Evolutionary conservation across 2,329 filamentous ascomycete genomes (phyloP).

Genomic region (Penicillium concentricum): DNA sequence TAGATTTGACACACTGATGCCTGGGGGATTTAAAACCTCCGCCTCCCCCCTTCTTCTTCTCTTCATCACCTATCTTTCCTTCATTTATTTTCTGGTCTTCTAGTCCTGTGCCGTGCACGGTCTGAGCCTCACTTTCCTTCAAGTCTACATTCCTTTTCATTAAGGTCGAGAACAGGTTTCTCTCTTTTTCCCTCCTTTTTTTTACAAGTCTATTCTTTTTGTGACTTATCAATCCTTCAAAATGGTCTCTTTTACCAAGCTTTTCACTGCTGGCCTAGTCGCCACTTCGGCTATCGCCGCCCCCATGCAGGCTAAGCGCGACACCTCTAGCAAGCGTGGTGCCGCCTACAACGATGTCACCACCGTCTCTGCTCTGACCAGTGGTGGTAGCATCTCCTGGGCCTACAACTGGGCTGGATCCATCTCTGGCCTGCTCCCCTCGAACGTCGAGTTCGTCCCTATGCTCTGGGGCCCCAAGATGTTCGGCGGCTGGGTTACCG

Average conservation of each 20-base stretch:
- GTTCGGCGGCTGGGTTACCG: constrained; percentile 36
- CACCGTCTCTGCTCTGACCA: constrained; percentile 33
- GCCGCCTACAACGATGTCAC: constrained; percentile 42
- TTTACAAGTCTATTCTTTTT: constrained; percentile 5
- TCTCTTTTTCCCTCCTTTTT: constrained; percentile 20
- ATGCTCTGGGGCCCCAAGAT: constrained; percentile 46
- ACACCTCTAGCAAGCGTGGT: constrained; percentile 28
- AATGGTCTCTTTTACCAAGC: constrained; percentile 41
- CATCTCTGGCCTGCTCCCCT: constrained; percentile 30
- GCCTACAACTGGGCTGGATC: constrained; percentile 47
- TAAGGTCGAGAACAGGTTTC: constrained; percentile 24
- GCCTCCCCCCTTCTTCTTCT: constrained; percentile 7
- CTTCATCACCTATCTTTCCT: constrained; percentile 12
- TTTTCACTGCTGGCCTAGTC: constrained; percentile 35
- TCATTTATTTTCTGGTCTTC: constrained; percentile 15
- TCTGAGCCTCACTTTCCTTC: constrained; percentile 29
- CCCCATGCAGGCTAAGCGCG: constrained; percentile 29
- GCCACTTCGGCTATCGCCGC: constrained; percentile 35
- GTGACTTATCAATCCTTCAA: constrained; percentile 14
- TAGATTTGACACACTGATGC: constrained; percentile 8
- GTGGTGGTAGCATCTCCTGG: constrained; percentile 37
- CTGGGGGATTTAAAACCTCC: constrained; percentile 6
- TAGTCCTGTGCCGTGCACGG: constrained; percentile 36
- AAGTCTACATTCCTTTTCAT: constrained; percentile 13
- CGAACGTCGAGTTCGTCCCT: constrained; percentile 44